Evolutionary conservation across 495 filamentous ascomycete species (phyloP).

Genomic region (Glarea lozoyensis): DNA sequence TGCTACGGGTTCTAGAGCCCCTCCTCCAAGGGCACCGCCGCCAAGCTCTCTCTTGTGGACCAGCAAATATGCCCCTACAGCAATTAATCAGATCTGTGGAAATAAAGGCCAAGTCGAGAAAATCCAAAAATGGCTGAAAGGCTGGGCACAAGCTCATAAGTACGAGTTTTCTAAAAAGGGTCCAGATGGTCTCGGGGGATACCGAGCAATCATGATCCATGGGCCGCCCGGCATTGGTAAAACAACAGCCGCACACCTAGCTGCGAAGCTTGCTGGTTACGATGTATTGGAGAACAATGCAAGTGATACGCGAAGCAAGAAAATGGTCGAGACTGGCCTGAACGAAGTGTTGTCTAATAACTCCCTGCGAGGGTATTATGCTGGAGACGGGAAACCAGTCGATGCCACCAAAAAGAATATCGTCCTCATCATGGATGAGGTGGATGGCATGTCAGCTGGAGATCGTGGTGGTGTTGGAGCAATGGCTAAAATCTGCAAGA

Average conservation of each 20-base stretch:
- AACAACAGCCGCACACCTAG: conserved; percentile 91
- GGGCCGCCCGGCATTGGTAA: conserved; percentile 97
- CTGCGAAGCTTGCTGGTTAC: conserved; percentile 86
- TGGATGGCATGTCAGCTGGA: conserved; percentile 97
- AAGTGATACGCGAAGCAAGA: conserved; percentile 96
- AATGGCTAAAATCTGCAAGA: conserved; percentile 86
- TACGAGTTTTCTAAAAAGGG: conserved; percentile 69
- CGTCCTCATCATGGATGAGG: conserved; percentile 97
- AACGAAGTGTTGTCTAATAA: conserved; percentile 87
- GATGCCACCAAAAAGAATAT: conserved; percentile 80
- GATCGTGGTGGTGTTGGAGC: conserved; percentile 95
- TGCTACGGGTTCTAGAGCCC: conserved; percentile 20
- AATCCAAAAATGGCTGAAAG: conserved; percentile 75
- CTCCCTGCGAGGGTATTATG: conserved; percentile 85
- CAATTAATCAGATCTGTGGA: conserved; percentile 81
- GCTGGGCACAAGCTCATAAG: conserved; percentile 69
- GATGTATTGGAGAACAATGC: conserved; percentile 94
- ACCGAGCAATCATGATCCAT: conserved; percentile 82
- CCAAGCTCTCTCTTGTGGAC: conserved; percentile 72
- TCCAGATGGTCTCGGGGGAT: conserved; percentile 67
- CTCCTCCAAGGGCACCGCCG: conserved; percentile 22
- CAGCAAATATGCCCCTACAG: conserved; percentile 84
- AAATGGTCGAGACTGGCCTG: conserved; percentile 81
- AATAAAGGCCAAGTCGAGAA: conserved; percentile 89
- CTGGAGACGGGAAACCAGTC: conserved; percentile 72